Conservation (phyloP, 768 basidiomycete species). For the Mrakia hoshinonis region DNA sequence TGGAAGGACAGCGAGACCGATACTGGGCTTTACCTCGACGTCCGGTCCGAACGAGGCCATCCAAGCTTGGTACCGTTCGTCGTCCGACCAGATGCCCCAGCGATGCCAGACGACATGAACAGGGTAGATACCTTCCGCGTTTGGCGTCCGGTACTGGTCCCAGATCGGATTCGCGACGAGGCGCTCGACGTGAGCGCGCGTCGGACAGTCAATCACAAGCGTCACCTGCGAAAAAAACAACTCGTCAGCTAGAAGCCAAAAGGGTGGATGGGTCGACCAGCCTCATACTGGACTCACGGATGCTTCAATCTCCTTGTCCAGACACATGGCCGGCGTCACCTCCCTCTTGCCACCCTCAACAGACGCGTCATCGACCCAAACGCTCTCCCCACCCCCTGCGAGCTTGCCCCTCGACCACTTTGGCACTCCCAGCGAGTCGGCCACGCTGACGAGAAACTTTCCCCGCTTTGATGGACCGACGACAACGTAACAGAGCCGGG, state of each 20-base stretch:
- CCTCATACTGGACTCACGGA: not conserved
- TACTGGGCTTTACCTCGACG: slow-evolving; percentile 50
- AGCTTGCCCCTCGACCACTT: slow-evolving; percentile 51
- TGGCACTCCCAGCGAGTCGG: slow-evolving; percentile 56
- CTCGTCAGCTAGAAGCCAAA: not conserved
- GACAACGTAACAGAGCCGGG: slow-evolving; percentile 40
- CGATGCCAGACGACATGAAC: slow-evolving; percentile 46
- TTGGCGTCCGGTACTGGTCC: not conserved
- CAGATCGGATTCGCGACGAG: slow-evolving; percentile 39
- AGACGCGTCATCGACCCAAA: slow-evolving; percentile 55
- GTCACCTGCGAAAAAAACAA: not conserved
- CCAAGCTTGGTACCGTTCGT: slow-evolving; percentile 61
- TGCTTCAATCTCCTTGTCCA: slow-evolving; percentile 31
- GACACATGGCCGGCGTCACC: slow-evolving; percentile 35
- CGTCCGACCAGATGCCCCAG: slow-evolving; percentile 53
- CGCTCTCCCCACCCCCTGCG: slow-evolving; percentile 35
- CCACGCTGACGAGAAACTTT: slow-evolving; percentile 64
- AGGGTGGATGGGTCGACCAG: too few relatives aligned
- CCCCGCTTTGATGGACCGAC: slow-evolving; percentile 48
- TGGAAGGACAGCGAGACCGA: slow-evolving; percentile 11
- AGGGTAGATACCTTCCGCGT: slow-evolving; percentile 48
- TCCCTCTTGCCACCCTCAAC: slow-evolving; percentile 39
- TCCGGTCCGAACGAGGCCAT: slow-evolving; percentile 58
- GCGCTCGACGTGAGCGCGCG: slow-evolving; percentile 50
- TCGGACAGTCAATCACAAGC: slow-evolving; percentile 65